Evolutionary conservation across 495 filamentous ascomycete genomes (phyloP), one percentile per base, ranked within the genome.

Genomic region (Neurospora sp.): DNA sequence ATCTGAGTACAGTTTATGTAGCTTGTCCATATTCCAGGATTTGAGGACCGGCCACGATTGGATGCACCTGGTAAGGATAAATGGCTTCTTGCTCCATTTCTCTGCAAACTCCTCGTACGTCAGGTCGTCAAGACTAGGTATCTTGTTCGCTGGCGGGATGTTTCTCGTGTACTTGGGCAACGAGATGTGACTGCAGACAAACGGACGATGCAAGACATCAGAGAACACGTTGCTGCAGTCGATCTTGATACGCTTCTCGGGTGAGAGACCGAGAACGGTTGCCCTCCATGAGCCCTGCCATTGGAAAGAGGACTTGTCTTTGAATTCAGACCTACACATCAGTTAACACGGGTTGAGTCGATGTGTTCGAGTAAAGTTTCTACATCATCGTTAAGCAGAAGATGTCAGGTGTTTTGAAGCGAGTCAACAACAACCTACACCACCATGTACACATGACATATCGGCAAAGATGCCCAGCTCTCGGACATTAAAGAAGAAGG

Each of bases 201-300:
- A 98, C 0, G 96, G 96, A 16, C 94, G 92, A 81, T 98, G 92
- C 14, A 99, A 86, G 39, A 90, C 87, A 82, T 99, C 96, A 12
- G 96, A 97, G 82, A 91, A 98, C n/a, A 99, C 87, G 77, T 89
- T 89, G 35, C 87, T 88, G 78, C 94, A 97, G 69, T 89, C 85
- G 70, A 96, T 85, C 70, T 81, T 82, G 27, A 84, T 81, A 41
- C 82, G 81, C 42, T 81, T 75, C 14, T 86, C 85, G 18, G 80
- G 71, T 0, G 90, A 85, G n/a, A 93, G 81, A 40, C 86, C 84
- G 31, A 98, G 86, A 78, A 89, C 89, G 3, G 94, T 97, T 70
- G 89, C 88, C 74, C 92, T 91, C 96, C 96, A 99, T 62, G 92
- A 92, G 37, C 94, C 93, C 74, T 83, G 88, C 96, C 96, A 99